phyloP scores from a whole-genome alignment of 768 basidiomycete species.

The Amyloporia xantha region DNA sequence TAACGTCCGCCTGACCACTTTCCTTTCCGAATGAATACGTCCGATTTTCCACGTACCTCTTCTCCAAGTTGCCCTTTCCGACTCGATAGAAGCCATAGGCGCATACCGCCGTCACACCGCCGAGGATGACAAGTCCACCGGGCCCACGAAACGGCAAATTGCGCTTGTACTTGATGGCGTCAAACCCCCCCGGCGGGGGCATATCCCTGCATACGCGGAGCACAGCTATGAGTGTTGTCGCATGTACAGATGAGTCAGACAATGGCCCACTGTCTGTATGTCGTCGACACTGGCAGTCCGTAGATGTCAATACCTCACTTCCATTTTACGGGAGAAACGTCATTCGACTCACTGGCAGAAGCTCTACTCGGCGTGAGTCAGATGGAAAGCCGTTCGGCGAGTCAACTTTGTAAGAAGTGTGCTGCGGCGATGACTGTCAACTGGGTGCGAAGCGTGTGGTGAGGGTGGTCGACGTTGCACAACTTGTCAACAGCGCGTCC shows the following conservation, averaged over 20 bases:
- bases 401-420: neutral
- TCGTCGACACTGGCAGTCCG: constrained; percentile 45
- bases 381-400: constrained; percentile 1
- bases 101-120: constrained; percentile 79
- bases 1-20: constrained; percentile 52
- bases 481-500: constrained; percentile 6
- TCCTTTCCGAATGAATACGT: constrained; percentile 7
- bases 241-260: constrained; percentile 12
- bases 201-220: constrained; percentile 62
- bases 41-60: constrained; percentile 58
- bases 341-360: constrained; percentile 7
- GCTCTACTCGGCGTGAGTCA: constrained; percentile 7
- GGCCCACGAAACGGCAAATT: constrained; percentile 89
- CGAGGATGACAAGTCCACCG: constrained; percentile 78
- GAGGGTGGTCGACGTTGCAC: neutral
- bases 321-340: neutral
- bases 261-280: constrained; percentile 55
- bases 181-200: constrained; percentile 92
- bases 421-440: constrained; percentile 1
- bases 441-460: constrained; percentile 6
- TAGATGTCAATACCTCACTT: constrained; percentile 8
- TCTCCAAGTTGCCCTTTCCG: constrained; percentile 87
- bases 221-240: constrained; percentile 6
- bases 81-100: constrained; percentile 89
- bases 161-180: constrained; percentile 88